Evolutionary conservation across 2,329 filamentous ascomycete genomes (phyloP), one percentile per base, ranked within the genome.

Genomic region (Aspergillus terreus): DNA sequence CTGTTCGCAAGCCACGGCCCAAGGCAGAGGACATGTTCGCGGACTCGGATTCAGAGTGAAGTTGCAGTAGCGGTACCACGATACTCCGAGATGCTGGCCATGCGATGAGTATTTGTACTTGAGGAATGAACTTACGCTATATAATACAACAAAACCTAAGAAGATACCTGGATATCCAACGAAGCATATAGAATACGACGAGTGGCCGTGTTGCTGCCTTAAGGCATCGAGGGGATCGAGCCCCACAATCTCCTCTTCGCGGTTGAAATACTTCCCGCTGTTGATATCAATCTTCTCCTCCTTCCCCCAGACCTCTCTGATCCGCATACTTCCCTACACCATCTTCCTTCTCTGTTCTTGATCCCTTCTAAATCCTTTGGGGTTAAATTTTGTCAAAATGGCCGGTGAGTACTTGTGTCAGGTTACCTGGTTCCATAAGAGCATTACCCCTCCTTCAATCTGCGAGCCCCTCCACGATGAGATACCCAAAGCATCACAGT

Each of bases 11-110:
- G 60, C 86, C 82, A 64, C 80, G 87, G 55, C 86, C 89, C 70
- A 84, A 84, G 59, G 88, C 89, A 4, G 87, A 88, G 59, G 89
- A 94, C 65, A 92, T 94, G 88, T 95, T 94, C 81, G 88, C 87
- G 10, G 87, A 88, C 67, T 88, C 86, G 4, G 88, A 88, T 59
- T 80, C 76, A 1, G 76, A 80, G 46, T 74, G 51, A 70, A 36
- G 7, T 30, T 44, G 17, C 23, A 23, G 23, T 32, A 51, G 17
- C 23, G 2, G 5, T 36, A 51, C 17, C 44, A 27, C 27, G 27
- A 38, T 17, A n/a, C 35, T 38, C 35, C 7, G 35, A 17, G 14
- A 38, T 38, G 35, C 14, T n/a, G 35, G 35, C 11, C 35, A 38
- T 38, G 35, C 14, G 6, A 38, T 38, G 35, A 11, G 35, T 38